Conservation (phyloP, 164 flowering plant species). For the Tetracentron sinense region DNA sequence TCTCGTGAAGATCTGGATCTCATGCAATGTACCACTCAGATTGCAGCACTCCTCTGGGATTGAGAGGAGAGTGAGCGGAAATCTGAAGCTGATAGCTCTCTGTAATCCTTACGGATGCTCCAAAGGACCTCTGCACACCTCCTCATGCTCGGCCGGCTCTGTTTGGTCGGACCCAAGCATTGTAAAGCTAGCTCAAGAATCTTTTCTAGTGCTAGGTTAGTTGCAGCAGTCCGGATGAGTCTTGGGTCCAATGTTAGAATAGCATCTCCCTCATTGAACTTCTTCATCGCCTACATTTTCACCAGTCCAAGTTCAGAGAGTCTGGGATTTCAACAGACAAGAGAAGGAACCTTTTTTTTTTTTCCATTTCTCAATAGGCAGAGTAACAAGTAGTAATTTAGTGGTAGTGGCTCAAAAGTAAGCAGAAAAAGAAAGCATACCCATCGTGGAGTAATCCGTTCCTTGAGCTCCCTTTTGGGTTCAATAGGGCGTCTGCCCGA, state of each 20-base stretch:
- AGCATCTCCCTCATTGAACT: slow-evolving; percentile 63
- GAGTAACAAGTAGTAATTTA: no score
- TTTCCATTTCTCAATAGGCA: no score
- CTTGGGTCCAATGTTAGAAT: slow-evolving; percentile 63
- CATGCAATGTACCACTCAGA: slow-evolving; percentile 3
- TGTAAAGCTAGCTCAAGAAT: slow-evolving; percentile 70
- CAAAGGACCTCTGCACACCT: slow-evolving; percentile 86
- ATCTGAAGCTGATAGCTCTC: slow-evolving; percentile 43
- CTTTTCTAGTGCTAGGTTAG: slow-evolving; percentile 51
- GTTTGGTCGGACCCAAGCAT: slow-evolving; percentile 73
- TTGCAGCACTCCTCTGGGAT: slow-evolving; percentile 29
- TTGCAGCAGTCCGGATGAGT: slow-evolving; percentile 41
- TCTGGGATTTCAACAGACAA: neutral
- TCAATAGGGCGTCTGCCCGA: slow-evolving; percentile 93
- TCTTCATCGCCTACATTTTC: slow-evolving; percentile 71
- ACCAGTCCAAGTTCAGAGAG: neutral
- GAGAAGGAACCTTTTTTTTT: neutral
- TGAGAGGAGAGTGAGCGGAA: slow-evolving; percentile 31
- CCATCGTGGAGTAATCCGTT: slow-evolving; percentile 84
- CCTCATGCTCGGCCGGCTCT: slow-evolving; percentile 72
- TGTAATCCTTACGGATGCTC: slow-evolving; percentile 81
- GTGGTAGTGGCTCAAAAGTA: neutral
- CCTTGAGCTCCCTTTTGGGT: slow-evolving; percentile 58
- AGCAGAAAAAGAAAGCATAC: slow-evolving; percentile 31
- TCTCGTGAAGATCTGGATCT: neutral